Evolutionary conservation across 176 grass and related monocot species (phyloP), one percentile per base, ranked within the genome.

Genomic region (Carex littledalei): DNA sequence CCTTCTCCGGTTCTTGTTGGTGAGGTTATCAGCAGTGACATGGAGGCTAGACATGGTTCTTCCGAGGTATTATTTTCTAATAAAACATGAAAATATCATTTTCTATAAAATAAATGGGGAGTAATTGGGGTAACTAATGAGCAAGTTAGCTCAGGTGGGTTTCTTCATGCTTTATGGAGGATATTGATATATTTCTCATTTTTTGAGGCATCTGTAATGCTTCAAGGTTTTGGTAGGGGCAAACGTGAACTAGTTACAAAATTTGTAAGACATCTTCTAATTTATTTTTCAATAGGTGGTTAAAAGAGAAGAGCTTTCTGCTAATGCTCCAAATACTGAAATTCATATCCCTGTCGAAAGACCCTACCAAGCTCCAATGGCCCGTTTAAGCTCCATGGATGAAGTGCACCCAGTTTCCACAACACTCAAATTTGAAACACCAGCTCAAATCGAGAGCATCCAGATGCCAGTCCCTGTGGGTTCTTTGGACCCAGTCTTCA

Each of bases 311-410:
- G 74, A 57, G 14, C 13, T 57, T 16, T 34, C 74, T 56, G 13
- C 32, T 78, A 64, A 65, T 82, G 22, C 17, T 32, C 3, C 37
- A 15, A 82, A 21, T 64, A 24, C 34, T 49, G 35, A 61, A 64
- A 82, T 54, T 24, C 43, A 83, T 54, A 16, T 16, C 21, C 54
- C 49, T 0, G 13, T 49, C 17, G 87, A 89, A 70, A 92, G 85
- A 62, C 69, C 96, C 78, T 95, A 92, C 79, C 83, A 92, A 81
- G 89, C 91, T 32, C 96, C 93, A 63, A 86, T 88, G 52, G 96
- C 91, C 35, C 93, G 93, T 79, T 61, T 88, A 62, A 89, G 87
- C 83, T 92, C 96, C 31, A 26, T 95, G 54, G 93, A 98, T 81
- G 84, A 91, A 87, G 47, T 71, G 63, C 90, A 21, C 47, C 29